Evolutionary conservation across 768 basidiomycete species (phyloP).

Genomic region (Tephrocybe sp.): DNA sequence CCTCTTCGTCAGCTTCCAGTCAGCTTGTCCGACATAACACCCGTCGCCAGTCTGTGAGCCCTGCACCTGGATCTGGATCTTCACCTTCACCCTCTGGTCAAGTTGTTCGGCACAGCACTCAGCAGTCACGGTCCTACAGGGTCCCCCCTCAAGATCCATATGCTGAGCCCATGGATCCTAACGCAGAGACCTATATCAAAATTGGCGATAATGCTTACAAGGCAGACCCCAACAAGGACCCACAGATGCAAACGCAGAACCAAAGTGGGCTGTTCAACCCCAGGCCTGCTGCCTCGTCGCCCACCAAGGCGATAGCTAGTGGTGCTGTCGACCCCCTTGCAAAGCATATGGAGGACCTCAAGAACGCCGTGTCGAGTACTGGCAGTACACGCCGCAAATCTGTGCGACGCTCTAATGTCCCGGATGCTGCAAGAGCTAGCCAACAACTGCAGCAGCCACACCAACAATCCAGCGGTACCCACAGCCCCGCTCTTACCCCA

Average conservation of each 20-base stretch:
- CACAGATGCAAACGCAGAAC: conserved; percentile 45
- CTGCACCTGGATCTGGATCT: conserved; percentile 22
- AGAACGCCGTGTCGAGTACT: conserved; percentile 43
- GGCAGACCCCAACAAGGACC: conserved; percentile 65
- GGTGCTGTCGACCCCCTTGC: conserved; percentile 59
- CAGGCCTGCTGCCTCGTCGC: conserved; percentile 21
- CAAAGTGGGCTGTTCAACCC: conserved; percentile 27
- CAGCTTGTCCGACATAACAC: conserved; percentile 15
- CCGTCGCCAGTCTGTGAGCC: conserved; percentile 21
- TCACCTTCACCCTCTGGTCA: conserved; percentile 19
- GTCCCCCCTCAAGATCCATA: conserved; percentile 46
- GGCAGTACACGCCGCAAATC: conserved; percentile 50
- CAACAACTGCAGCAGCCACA: conserved; percentile 23
- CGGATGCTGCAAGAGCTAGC: conserved; percentile 12
- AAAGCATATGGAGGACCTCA: conserved; percentile 62
- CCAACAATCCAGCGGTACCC: conserved; percentile 16
- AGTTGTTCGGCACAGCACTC: conserved; percentile 15
- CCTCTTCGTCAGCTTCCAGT: conserved; percentile 19
- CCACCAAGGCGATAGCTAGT: conserved; percentile 28
- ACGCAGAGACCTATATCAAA: conserved; percentile 65
- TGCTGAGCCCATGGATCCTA: conserved; percentile 64
- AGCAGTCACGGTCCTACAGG: conserved; percentile 18
- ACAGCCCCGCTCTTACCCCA: conserved; percentile 36
- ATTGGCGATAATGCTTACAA: conserved; percentile 68
- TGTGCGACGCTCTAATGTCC: conserved; percentile 23